Evolutionary conservation across 1,284 basidiomycete species (phyloP).

Genomic region (Austroboletus novae-zelandiae): DNA sequence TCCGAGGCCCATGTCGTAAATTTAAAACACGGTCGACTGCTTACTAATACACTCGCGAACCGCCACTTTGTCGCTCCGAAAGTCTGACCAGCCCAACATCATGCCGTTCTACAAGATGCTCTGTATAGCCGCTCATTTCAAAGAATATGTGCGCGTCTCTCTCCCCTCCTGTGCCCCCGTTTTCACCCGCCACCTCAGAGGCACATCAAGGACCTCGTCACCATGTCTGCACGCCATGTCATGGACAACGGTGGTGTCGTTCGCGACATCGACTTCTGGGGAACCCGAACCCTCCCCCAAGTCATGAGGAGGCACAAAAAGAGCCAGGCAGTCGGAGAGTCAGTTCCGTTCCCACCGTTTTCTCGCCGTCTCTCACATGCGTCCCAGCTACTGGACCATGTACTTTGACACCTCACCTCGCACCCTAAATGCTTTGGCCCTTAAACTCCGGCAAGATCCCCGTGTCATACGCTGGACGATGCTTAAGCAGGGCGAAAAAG

Average conservation of each 20-base stretch:
- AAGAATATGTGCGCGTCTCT: slow-evolving; percentile 59
- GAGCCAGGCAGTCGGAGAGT: slow-evolving; percentile 74
- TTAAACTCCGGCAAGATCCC: slow-evolving; percentile 73
- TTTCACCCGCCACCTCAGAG: slow-evolving; percentile 40
- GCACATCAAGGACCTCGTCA: slow-evolving; percentile 76
- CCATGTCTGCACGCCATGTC: slow-evolving; percentile 69
- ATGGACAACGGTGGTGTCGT: slow-evolving; percentile 81
- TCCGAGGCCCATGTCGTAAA: not conserved
- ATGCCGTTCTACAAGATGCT: slow-evolving; percentile 86
- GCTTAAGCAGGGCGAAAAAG: slow-evolving; percentile 73
- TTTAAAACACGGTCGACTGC: not conserved
- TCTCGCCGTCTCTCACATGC: slow-evolving; percentile 9
- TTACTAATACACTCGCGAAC: not conserved
- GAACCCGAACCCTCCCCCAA: slow-evolving; percentile 72
- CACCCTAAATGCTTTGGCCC: slow-evolving; percentile 61
- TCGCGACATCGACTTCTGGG: slow-evolving; percentile 73
- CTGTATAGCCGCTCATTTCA: slow-evolving; percentile 72
- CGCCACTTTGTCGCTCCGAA: not conserved
- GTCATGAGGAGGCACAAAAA: slow-evolving; percentile 71
- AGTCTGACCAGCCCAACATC: slow-evolving; percentile 1
- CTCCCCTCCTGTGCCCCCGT: not conserved
- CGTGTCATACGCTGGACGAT: slow-evolving; percentile 82
- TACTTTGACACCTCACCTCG: slow-evolving; percentile 84
- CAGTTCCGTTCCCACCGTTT: slow-evolving; percentile 36
- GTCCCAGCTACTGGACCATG: slow-evolving; percentile 82